Base-by-base conservation (phyloP, 345 rosid species). In the Lumnitzera littorea region DNA sequence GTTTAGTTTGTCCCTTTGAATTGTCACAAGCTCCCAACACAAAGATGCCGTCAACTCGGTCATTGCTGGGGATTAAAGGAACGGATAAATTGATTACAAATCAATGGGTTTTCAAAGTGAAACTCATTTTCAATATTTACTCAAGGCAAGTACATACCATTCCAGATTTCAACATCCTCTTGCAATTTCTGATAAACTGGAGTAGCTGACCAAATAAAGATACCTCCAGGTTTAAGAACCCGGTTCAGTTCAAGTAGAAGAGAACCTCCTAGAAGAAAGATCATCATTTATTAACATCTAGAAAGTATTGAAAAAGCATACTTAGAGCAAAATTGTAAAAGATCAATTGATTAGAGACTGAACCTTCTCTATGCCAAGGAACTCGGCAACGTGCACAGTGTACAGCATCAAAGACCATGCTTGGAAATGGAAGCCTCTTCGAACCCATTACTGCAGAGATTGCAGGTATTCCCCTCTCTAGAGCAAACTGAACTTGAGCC, bases 371-470 rank as follows among this genome's bases (percentile, higher is more conserved):
- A 58, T 94, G 99, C 99, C 97, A 94, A 12, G 99, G 96, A 53
- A 94, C 99, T 69, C 99, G 78, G 46, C 97, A 94, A 51, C 97
- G 96, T 12, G 96, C 99, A 23, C 97, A 94, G 58, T 90, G 99
- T 36, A 90, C 58, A 46, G 84, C 64, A 75, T 94, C 99, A 48
- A 94, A 90, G 64, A 94, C 99, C 68, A 83, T 79, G 78, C 91
- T 83, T 0, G 97, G 97, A 58, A 88, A 94, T 47, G 85, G 97
- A 25, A 90, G 75, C 23, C 99, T 72, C 65, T 80, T 84, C 66
- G 99, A 81, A 23, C 99, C 99, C 99, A 90, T 94, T 43, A 90
- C 99, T 4, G 96, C 97, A 3, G 95, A 88, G 60, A 94, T 86
- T 11, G 97, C 99, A 5, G 99, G 99, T 53, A 94, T 90, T 70